phyloP scores from a whole-genome alignment of 352 stramenopile genomes.

The Saprolegnia parasitica region DNA sequence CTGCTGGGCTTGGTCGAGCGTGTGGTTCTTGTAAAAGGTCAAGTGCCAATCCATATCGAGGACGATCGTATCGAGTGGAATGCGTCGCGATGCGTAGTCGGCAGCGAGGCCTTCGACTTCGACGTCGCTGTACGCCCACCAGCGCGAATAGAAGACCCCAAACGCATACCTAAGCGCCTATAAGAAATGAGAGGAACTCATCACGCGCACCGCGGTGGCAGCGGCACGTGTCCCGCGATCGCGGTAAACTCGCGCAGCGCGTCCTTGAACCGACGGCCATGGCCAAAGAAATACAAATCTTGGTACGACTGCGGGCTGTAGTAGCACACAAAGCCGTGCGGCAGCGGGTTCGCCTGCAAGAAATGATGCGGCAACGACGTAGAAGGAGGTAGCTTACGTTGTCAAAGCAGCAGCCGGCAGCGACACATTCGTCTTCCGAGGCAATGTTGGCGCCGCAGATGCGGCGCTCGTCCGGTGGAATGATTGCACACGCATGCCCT shows the following conservation, averaged over 20 bases:
- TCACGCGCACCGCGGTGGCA: slow-evolving; percentile 28
- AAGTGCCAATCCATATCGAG: slow-evolving; percentile 64
- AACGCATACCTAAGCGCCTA: slow-evolving; percentile 30
- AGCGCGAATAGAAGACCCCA: slow-evolving; percentile 49
- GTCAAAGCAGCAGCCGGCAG: slow-evolving; percentile 37
- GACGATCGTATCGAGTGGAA: slow-evolving; percentile 51
- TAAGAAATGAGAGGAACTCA: too few relatives aligned
- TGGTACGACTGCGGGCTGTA: slow-evolving; percentile 36
- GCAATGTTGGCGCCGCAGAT: slow-evolving; percentile 34
- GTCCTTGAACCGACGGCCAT: slow-evolving; percentile 40
- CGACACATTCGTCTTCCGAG: slow-evolving; percentile 28
- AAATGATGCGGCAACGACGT: neutral
- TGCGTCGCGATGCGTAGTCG: slow-evolving; percentile 33
- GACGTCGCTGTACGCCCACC: slow-evolving; percentile 43
- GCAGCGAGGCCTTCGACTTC: slow-evolving; percentile 38
- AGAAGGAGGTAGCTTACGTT: neutral
- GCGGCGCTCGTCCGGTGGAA: slow-evolving; percentile 29
- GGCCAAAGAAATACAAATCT: slow-evolving; percentile 49
- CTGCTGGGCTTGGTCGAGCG: slow-evolving; percentile 33
- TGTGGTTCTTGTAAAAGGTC: slow-evolving; percentile 41
- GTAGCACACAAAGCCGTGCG: slow-evolving; percentile 34
- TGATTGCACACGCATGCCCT: slow-evolving; percentile 12
- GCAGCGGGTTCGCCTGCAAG: neutral
- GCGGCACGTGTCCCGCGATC: slow-evolving; percentile 36
- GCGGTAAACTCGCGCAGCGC: slow-evolving; percentile 41